A percentile compares a stretch with the other conserved stretches of the same genome.
These are phyloP conservation scores for Kluyveromyces starmeri DNA, from an alignment of 805 yeast genomes.

Conservation along the genomic window DNA sequence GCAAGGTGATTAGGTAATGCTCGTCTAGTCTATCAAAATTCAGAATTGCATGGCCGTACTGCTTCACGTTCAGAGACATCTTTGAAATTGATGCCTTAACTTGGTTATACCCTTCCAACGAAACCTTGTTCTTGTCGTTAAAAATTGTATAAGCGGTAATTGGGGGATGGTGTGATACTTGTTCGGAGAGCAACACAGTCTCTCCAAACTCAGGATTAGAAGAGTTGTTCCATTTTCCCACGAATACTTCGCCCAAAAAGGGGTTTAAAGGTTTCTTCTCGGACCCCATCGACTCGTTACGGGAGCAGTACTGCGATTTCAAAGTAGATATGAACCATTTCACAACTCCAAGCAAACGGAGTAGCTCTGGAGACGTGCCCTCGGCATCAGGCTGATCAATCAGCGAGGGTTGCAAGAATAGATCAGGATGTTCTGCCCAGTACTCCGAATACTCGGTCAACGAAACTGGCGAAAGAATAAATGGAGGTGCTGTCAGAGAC, in stretches of 20 bases:
- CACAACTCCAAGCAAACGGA: constrained; percentile 68
- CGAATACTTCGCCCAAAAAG: constrained; percentile 87
- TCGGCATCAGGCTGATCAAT: constrained; percentile 30
- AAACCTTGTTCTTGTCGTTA: constrained; percentile 61
- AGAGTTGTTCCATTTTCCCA: constrained; percentile 73
- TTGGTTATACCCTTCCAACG: constrained; percentile 83
- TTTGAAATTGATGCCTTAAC: constrained; percentile 77
- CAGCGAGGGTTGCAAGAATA: constrained; percentile 63
- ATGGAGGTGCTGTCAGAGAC: constrained; percentile 94
- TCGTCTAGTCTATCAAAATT: constrained; percentile 55
- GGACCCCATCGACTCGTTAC: constrained; percentile 86
- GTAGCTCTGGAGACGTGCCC: constrained; percentile 38
- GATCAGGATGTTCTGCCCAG: constrained; percentile 91
- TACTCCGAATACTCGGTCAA: constrained; percentile 86
- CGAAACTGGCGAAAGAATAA: constrained; percentile 84
- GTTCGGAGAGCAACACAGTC: constrained; percentile 76
- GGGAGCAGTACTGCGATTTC: constrained; percentile 86
- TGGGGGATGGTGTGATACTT: constrained; percentile 97
- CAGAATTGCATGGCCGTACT: constrained; percentile 82
- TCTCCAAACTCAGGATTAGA: constrained; percentile 55
- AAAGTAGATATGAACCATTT: constrained; percentile 88
- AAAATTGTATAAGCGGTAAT: constrained; percentile 83
- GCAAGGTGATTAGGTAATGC: constrained; percentile 73
- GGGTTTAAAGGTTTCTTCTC: constrained; percentile 98
- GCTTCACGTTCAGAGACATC: constrained; percentile 76